A percentile compares a stretch with the other conserved stretches of the same genome.
These are phyloP conservation scores for Antarctomyces pellizariae DNA, from an alignment of 495 filamentous ascomycete species.

Conservation along the genomic window DNA sequence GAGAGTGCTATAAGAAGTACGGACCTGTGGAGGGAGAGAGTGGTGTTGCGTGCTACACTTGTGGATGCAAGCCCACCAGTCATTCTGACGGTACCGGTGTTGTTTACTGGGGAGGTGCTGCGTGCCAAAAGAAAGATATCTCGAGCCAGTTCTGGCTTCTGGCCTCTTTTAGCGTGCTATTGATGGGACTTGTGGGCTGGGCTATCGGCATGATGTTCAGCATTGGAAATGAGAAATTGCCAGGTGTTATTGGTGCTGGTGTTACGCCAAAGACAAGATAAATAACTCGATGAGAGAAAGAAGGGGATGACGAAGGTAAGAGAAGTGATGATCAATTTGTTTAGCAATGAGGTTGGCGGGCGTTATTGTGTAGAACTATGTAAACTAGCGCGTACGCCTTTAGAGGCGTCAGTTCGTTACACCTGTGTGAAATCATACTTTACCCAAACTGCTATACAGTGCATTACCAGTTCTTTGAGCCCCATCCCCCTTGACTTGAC, in stretches of 20 bases:
- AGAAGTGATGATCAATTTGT: too few relatives aligned
- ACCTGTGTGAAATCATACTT: too few relatives aligned
- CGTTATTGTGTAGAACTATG: too few relatives aligned
- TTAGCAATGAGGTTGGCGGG: too few relatives aligned
- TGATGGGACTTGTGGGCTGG: conserved; percentile 34
- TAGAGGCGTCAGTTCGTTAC: too few relatives aligned
- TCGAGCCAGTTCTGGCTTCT: conserved; percentile 74
- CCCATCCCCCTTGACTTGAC: too few relatives aligned
- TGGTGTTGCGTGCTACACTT: conserved; percentile 41
- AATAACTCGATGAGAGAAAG: too few relatives aligned
- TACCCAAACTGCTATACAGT: too few relatives aligned
- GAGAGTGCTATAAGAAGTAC: conserved; percentile 40
- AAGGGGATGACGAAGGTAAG: too few relatives aligned
- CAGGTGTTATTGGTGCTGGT: conserved; percentile 70
- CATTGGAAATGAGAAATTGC: conserved; percentile 58
- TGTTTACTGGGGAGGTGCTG: conserved; percentile 51
- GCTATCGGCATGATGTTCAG: conserved; percentile 53
- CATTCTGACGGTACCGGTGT: conserved; percentile 18
- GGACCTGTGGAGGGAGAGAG: conserved; percentile 14
- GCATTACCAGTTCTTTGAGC: too few relatives aligned
- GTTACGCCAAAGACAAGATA: conserved; percentile 45
- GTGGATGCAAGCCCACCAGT: conserved; percentile 35
- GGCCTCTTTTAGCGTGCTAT: conserved; percentile 37
- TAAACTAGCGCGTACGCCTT: too few relatives aligned
- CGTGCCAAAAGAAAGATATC: conserved; percentile 83